These are phyloP conservation scores for Suhomyces panamericanus DNA, from an alignment of 1,139 yeast genomes.

Conservation along the genomic window DNA sequence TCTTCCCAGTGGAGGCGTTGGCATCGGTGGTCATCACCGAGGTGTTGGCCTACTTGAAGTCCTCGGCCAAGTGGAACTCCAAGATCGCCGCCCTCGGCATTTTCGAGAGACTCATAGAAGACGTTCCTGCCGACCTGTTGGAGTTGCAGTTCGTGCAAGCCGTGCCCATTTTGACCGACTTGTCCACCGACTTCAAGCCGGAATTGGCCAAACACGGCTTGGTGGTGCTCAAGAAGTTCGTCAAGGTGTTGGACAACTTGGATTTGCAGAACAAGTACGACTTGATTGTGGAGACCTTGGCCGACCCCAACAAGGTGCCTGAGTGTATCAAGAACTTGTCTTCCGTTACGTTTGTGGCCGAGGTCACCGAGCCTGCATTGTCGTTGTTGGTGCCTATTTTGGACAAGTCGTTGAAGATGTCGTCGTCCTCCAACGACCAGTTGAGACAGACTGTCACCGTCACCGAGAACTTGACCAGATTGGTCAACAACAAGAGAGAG, in stretches of 20 bases:
- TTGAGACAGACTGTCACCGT: slow-evolving; percentile 95
- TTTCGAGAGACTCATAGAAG: slow-evolving; percentile 72
- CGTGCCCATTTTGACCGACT: slow-evolving; percentile 83
- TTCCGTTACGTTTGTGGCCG: slow-evolving; percentile 96
- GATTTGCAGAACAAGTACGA: slow-evolving; percentile 88
- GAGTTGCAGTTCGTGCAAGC: slow-evolving; percentile 77
- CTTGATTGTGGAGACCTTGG: slow-evolving; percentile 81
- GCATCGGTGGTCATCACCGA: slow-evolving; percentile 67
- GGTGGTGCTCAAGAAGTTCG: slow-evolving; percentile 66
- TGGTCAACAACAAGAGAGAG: slow-evolving; percentile 91
- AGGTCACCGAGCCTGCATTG: slow-evolving; percentile 94
- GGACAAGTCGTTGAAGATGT: slow-evolving; percentile 83
- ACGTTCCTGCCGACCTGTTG: slow-evolving; percentile 80
- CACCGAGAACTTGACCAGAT: slow-evolving; percentile 91
- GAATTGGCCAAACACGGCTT: slow-evolving; percentile 88
- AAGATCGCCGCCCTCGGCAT: slow-evolving; percentile 77
- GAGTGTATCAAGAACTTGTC: slow-evolving; percentile 87
- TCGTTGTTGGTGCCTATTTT: slow-evolving; percentile 89
- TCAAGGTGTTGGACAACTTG: slow-evolving; percentile 83
- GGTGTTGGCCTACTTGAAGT: slow-evolving; percentile 61
- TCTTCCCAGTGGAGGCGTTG: slow-evolving; percentile 78
- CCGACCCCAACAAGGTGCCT: slow-evolving; percentile 86
- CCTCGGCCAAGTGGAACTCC: slow-evolving; percentile 93
- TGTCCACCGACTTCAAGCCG: slow-evolving; percentile 94
- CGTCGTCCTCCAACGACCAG: slow-evolving; percentile 92